Percentiles rank a stretch among this genome's conserved stretches.
phyloP scores from a whole-genome alignment of 768 basidiomycete species.

The Suillus variegatus region DNA sequence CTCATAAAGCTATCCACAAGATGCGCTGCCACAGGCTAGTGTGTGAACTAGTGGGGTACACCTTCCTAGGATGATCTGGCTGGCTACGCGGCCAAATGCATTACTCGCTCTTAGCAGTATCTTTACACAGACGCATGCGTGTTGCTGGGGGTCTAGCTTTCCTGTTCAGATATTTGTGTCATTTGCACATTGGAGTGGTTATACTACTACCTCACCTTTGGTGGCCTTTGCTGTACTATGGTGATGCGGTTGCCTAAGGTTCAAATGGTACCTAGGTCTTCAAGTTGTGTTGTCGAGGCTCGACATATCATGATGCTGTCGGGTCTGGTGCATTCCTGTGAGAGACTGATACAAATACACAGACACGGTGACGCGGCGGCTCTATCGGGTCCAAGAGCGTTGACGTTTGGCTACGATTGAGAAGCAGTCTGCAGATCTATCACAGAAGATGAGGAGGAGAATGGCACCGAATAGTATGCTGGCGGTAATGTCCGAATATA shows the following conservation, averaged over 20 bases:
- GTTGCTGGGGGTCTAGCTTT: not conserved
- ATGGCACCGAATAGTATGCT: not conserved
- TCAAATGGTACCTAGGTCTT: constrained; percentile 4
- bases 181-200: not conserved
- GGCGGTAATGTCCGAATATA: not conserved
- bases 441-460: not conserved
- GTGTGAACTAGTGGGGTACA: not conserved
- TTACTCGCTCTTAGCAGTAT: not conserved
- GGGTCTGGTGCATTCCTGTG: not conserved
- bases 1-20: not conserved
- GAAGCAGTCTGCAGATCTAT: not conserved
- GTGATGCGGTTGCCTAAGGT: not conserved
- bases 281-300: constrained; percentile 13
- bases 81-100: not conserved
- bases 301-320: not conserved
- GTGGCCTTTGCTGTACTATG: not conserved
- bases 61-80: not conserved
- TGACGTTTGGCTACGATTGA: not conserved
- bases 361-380: not conserved
- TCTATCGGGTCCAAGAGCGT: not conserved
- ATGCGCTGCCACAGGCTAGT: not conserved
- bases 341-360: not conserved
- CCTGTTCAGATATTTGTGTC: not conserved
- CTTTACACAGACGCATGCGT: not conserved
- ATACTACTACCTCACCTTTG: not conserved